A percentile compares a stretch with the other conserved stretches of the same genome.
Conservation (phyloP, 139 green algal genomes). For the Auxenochlorella protothecoides region DNA sequence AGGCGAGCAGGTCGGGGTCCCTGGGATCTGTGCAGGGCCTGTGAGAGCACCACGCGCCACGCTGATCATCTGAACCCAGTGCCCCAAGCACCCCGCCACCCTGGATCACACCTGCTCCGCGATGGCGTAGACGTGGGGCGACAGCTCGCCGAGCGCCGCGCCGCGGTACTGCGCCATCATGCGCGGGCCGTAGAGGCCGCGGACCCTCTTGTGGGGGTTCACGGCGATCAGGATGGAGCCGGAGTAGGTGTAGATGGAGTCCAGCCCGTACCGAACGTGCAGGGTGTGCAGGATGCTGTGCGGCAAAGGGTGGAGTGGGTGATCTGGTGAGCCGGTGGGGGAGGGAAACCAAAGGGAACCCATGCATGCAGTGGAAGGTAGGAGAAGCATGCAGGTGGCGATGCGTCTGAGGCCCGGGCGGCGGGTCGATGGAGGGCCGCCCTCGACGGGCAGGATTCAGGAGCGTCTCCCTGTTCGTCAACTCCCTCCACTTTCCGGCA, state of each 20-base stretch:
- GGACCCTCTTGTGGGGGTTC: constrained; percentile 67
- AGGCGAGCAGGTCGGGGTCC: no score
- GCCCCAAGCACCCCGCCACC: background rate
- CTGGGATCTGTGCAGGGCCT: no score
- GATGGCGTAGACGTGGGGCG: constrained; percentile 72
- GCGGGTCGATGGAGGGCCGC: no score
- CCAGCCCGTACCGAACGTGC: constrained; percentile 49
- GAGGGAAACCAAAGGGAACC: no score
- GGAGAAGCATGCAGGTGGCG: no score
- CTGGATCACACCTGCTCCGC: constrained; percentile 43
- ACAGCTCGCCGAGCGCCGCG: constrained; percentile 57
- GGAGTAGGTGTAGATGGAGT: constrained; percentile 84
- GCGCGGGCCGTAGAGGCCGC: constrained; percentile 58
- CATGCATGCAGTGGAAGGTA: no score
- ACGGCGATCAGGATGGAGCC: constrained; percentile 76
- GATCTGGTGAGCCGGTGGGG: background rate
- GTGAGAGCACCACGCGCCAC: no score
- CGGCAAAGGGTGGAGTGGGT: background rate
- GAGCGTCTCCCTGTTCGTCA: no score
- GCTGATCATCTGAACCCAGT: no score
- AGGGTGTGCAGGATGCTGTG: constrained; percentile 66
- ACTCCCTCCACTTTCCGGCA: no score
- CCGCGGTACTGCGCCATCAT: constrained; percentile 80
- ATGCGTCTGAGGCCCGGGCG: no score
- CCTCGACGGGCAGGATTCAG: no score